Evolutionary conservation across 2,329 filamentous ascomycete species (phyloP), one percentile per base, ranked within the genome.

Genomic region (Cladosporium oxysporum): DNA sequence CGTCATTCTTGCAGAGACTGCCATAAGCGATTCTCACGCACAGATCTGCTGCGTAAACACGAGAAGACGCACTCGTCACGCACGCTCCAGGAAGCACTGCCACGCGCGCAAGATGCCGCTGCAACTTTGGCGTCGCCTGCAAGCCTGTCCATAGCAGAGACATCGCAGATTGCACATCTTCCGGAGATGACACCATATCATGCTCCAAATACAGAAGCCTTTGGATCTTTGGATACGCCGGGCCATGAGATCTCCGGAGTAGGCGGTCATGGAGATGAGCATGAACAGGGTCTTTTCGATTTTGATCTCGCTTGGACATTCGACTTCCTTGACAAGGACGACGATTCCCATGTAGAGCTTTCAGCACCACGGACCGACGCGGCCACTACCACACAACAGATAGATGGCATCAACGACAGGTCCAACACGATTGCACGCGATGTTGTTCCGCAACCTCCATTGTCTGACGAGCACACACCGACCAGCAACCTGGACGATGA

Each of bases 301-400:
- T 52, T 52, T 29, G 49, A 52, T 29, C 49, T 52, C 23, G 49
- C 49, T 28, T 52, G 49, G 49, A 52, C 49, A 52, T 52, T 52
- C 26, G 49, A 52, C 23, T 52, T 52, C 14, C 5, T 52, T 14
- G 23, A 52, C 6, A 28, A 29, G 23, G 7, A 52, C 16, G 23
- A 28, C 16, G 5, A 2, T 6, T 29, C 26, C 12, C 23, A 28
- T 26, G 26, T 29, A 28, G 49, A 52, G 1, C 6, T 52, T 10
- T 3, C 26, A 52, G 23, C 21, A 10, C 12, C 12, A 26, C 16
- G 16, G 3, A 28, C 1, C 23, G 23, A 21, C 26, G 6, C 26
- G 12, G 23, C 7, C 26, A 29, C 49, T 8, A 8, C 23, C 7
- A 4, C 49, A 7, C 26, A 26, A 29, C 7, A 18, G 49, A 28